Conservation (phyloP, 192 early-diverging fungal genomes). For the Paraglomus occultum region DNA sequence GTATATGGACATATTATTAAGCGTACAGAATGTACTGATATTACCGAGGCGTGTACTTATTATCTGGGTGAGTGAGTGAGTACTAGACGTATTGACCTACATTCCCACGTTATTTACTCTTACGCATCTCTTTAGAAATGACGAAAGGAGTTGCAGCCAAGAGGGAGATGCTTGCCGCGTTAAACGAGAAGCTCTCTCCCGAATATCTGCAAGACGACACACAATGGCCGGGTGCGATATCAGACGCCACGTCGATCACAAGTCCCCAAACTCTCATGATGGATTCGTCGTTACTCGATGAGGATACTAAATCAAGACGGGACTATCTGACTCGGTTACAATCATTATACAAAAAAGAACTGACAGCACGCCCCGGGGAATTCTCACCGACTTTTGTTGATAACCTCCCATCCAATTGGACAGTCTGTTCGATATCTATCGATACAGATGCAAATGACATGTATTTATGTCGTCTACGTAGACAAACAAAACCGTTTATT, state of each 20-base stretch:
- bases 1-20: conserved; percentile 34
- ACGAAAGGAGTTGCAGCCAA: conserved; percentile 56
- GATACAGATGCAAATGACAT: conserved; percentile 65
- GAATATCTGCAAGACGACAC: conserved; percentile 27
- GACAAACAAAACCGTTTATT: conserved; percentile 50
- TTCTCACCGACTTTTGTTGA: conserved; percentile 54
- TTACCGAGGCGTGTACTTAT: conserved; percentile 39
- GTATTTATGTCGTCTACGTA: conserved; percentile 65
- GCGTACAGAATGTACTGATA: conserved; percentile 20
- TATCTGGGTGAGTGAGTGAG: conserved; percentile 47
- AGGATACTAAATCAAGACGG: background rate
- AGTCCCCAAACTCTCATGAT: background rate
- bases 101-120: background rate
- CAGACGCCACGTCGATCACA: background rate
- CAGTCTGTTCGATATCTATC: conserved; percentile 74
- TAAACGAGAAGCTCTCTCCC: conserved; percentile 46
- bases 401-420: conserved; percentile 67
- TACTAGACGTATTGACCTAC: background rate
- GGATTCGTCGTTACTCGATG: background rate
- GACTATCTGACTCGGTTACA: conserved; percentile 32
- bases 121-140: conserved; percentile 44
- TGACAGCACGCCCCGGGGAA: conserved; percentile 30
- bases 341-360: conserved; percentile 42
- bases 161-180: conserved; percentile 56
- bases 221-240: conserved; percentile 39